Conservation (phyloP, 441 rosid species). For the Eruca vesicaria region DNA sequence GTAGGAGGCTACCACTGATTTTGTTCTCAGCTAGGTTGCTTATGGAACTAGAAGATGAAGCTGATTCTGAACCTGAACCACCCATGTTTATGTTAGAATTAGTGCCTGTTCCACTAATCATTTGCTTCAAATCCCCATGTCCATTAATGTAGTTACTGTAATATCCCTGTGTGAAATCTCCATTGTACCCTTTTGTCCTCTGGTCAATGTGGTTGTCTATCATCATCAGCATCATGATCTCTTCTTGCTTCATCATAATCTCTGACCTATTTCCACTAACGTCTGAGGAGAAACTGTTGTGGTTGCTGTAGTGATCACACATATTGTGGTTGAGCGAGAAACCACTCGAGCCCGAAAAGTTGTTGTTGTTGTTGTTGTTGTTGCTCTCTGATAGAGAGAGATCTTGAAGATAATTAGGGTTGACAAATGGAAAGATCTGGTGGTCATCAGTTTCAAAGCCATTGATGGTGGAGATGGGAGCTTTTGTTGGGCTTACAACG, state of each 20-base stretch:
- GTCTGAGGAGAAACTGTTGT: conserved; percentile 13
- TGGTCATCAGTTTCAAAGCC: conserved; percentile 32
- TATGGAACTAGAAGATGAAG: conserved; percentile 29
- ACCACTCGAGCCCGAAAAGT: conserved; percentile 22
- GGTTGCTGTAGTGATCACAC: conserved; percentile 24
- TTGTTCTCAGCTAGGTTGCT: conserved; percentile 41
- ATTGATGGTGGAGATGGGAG: conserved; percentile 34
- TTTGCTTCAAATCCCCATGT: conserved; percentile 42
- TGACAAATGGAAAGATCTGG: conserved; percentile 29
- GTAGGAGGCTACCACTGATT: conserved; percentile 31
- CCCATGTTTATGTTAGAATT: conserved; percentile 32
- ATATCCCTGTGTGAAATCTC: conserved; percentile 24
- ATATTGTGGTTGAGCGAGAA: conserved; percentile 24
- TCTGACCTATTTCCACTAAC: conserved; percentile 26
- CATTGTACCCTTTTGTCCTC: conserved; percentile 28
- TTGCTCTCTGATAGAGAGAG: conserved; percentile 11
- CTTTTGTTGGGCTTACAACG: conserved; percentile 41
- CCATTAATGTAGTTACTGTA: conserved; percentile 22
- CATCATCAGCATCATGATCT: conserved; percentile 33
- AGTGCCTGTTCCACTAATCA: conserved; percentile 38
- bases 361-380: not conserved
- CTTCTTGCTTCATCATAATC: conserved; percentile 29
- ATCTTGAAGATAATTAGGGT: conserved; percentile 22
- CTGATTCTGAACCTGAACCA: conserved; percentile 25
- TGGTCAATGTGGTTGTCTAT: conserved; percentile 31